These are phyloP conservation scores for Jackrogersella minutella DNA, from an alignment of 495 filamentous ascomycete species.

Conservation along the genomic window DNA sequence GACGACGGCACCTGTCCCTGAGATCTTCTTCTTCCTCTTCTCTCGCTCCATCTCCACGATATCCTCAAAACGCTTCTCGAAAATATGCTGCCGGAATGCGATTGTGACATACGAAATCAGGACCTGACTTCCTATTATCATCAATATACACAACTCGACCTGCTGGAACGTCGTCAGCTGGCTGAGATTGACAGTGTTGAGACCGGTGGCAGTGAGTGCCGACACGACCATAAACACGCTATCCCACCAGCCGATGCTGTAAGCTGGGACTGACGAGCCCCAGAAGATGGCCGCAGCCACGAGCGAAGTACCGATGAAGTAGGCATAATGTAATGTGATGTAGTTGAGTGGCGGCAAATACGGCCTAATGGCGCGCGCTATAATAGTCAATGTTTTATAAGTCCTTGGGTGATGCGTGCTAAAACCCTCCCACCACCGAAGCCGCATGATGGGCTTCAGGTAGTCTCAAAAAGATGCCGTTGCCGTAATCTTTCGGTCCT, in stretches of 20 bases:
- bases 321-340: conserved; percentile 69
- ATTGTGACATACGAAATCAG: conserved; percentile 62
- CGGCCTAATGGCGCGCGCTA: conserved; percentile 15
- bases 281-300: conserved; percentile 71
- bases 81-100: conserved; percentile 67
- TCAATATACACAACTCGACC: conserved; percentile 68
- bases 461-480: not conserved
- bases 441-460: conserved; percentile 20
- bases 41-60: conserved; percentile 57
- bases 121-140: conserved; percentile 70
- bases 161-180: conserved; percentile 76
- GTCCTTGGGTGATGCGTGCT: conserved; percentile 15
- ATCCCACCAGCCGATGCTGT: conserved; percentile 70
- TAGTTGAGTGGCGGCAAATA: conserved; percentile 67
- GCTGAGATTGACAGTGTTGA: conserved; percentile 68
- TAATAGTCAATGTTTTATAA: conserved; percentile 16
- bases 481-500: conserved; percentile 8
- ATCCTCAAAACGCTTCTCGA: conserved; percentile 66
- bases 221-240: conserved; percentile 73
- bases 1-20: conserved; percentile 31
- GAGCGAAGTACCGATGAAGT: conserved; percentile 70
- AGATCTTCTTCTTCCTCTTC: conserved; percentile 38
- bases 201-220: conserved; percentile 76
- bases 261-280: conserved; percentile 61
- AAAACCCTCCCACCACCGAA: conserved; percentile 38